Evolutionary conservation across 2,329 filamentous ascomycete species (phyloP).

Genomic region (Fusarium floridanum): DNA sequence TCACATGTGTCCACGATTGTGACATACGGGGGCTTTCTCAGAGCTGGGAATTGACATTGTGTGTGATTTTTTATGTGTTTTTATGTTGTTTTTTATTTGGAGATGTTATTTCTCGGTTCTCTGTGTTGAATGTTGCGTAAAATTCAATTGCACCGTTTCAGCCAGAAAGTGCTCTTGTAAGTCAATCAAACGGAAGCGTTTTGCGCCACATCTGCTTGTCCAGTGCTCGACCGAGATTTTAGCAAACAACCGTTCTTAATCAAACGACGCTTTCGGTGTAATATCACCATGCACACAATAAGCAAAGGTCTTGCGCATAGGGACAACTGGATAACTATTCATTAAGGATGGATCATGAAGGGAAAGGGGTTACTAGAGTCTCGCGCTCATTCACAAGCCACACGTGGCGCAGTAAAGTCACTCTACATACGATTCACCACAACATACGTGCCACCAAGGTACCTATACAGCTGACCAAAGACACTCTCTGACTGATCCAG

Average conservation of each 20-base stretch:
- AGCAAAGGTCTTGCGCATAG: neutral
- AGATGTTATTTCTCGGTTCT: neutral
- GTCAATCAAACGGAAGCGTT: neutral
- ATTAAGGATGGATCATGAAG: neutral
- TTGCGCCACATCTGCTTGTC: neutral
- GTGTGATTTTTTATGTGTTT: neutral
- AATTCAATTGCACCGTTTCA: neutral
- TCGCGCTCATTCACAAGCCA: conserved; percentile 15
- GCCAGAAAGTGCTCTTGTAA: neutral
- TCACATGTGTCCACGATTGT: neutral
- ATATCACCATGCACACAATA: neutral
- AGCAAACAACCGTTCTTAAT: too few species aligned
- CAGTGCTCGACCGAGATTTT: neutral
- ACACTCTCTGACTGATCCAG: conserved; percentile 22
- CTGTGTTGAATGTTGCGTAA: neutral
- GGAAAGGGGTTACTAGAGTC: neutral
- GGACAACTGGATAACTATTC: neutral
- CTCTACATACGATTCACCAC: neutral
- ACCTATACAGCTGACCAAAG: conserved; percentile 12
- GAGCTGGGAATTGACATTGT: neutral
- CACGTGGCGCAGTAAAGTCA: conserved; percentile 23
- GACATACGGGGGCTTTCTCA: neutral
- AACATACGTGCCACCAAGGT: neutral
- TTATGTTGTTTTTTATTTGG: neutral
- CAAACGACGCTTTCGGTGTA: neutral